Conservation (phyloP, 768 basidiomycete genomes). For the Panaeolus cyanescens region DNA sequence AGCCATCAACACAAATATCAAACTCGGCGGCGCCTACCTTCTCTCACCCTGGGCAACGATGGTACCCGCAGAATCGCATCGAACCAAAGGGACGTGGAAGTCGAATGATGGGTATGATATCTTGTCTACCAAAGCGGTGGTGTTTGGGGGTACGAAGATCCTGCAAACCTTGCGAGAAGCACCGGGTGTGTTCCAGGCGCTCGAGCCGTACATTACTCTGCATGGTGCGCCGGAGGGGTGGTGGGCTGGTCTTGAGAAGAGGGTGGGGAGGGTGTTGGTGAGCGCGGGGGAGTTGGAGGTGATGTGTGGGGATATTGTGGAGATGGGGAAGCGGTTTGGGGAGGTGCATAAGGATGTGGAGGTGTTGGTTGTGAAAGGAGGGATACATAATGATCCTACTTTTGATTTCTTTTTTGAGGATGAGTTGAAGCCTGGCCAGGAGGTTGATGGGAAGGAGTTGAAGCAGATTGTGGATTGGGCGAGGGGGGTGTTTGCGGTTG, state of each 20-base stretch:
- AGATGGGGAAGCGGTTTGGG: constrained; percentile 10
- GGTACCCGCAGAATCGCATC: constrained; percentile 13
- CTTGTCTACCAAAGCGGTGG: not conserved
- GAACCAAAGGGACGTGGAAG: constrained; percentile 3
- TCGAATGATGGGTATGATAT: constrained; percentile 25
- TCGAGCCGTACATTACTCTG: constrained; percentile 23
- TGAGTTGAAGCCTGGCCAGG: not conserved
- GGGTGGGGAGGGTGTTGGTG: constrained; percentile 25
- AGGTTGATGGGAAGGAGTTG: not conserved
- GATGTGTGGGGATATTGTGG: constrained; percentile 28
- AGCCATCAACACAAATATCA: constrained; percentile 4
- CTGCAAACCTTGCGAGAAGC: not conserved
- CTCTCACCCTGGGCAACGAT: constrained; percentile 42
- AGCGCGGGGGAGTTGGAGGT: constrained; percentile 28
- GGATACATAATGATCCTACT: constrained; percentile 21
- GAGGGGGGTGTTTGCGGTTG: not conserved
- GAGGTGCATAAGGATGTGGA: constrained; percentile 9
- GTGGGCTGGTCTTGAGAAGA: constrained; percentile 25
- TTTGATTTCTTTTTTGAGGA: constrained; percentile 15
- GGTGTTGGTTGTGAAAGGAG: constrained; percentile 17
- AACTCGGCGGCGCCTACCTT: constrained; percentile 31
- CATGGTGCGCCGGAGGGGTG: constrained; percentile 26
- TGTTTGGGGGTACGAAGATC: not conserved
- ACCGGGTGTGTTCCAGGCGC: not conserved
- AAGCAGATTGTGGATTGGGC: not conserved